Evolutionary conservation across 1,139 yeast genomes (phyloP).

Genomic region (Zygoascus hellenicus): DNA sequence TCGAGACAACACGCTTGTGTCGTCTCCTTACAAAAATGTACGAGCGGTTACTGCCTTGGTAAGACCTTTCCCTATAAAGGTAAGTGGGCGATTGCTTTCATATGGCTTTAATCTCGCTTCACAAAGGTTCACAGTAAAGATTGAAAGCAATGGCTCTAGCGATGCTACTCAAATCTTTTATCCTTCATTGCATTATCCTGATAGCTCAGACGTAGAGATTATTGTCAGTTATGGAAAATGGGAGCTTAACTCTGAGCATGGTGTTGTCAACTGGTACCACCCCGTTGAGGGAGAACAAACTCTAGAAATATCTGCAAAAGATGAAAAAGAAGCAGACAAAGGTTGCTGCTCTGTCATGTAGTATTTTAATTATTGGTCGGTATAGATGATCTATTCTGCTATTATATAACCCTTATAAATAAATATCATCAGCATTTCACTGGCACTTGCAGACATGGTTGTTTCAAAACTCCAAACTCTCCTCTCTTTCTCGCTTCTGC

Average conservation of each 20-base stretch:
- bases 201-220: conserved; percentile 38
- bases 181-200: conserved; percentile 62
- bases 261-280: conserved; percentile 69
- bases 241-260: conserved; percentile 45
- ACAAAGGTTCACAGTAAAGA: conserved; percentile 44
- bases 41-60: conserved; percentile 66
- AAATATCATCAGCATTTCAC: conserved; percentile 4
- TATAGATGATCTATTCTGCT: background rate
- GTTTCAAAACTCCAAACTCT: conserved; percentile 21
- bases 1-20: conserved; percentile 1
- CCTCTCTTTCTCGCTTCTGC: conserved; percentile 20
- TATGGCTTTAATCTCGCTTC: conserved; percentile 52
- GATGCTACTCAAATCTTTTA: conserved; percentile 55
- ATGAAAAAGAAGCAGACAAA: background rate
- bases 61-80: conserved; percentile 63
- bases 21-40: conserved; percentile 9
- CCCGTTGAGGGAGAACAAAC: conserved; percentile 37
- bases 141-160: conserved; percentile 29
- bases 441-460: background rate
- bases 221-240: conserved; percentile 50
- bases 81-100: conserved; percentile 46
- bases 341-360: conserved; percentile 12
- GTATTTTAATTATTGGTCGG: background rate
- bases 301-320: conserved; percentile 11
- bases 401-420: background rate